These are phyloP conservation scores for Phyllosticta paracitricarpa DNA, from an alignment of 2,329 filamentous ascomycete species.

Conservation along the genomic window DNA sequence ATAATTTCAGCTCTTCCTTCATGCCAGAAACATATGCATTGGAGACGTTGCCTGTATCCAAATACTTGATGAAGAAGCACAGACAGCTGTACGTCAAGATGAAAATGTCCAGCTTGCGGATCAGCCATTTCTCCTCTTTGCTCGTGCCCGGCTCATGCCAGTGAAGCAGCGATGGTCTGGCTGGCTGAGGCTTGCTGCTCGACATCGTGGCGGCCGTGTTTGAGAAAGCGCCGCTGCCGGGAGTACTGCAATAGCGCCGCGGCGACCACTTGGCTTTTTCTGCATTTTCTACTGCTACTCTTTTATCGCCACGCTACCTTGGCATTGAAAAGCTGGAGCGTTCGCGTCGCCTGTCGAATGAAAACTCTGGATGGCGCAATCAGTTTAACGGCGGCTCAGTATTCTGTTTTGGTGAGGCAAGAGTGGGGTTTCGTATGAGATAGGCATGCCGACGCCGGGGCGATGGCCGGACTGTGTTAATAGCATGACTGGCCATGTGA, in stretches of 20 bases:
- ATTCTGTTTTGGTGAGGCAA: not conserved
- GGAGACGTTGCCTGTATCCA: conserved; percentile 18
- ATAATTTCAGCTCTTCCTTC: conserved; percentile 20
- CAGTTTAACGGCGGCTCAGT: not conserved
- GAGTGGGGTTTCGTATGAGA: conserved; percentile 3
- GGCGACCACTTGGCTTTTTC: not conserved
- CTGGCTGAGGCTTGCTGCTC: not conserved
- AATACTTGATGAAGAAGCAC: conserved; percentile 17
- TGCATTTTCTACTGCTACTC: not conserved
- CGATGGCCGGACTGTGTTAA: not conserved
- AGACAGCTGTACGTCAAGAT: conserved; percentile 14
- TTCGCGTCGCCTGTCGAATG: not conserved
- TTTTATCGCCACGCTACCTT: not conserved
- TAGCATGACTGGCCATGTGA: not conserved
- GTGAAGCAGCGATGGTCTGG: conserved; percentile 1
- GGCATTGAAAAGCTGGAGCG: not conserved
- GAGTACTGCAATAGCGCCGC: not conserved
- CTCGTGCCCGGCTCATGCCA: conserved; percentile 12
- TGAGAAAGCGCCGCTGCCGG: not conserved
- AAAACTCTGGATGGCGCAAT: conserved; percentile 7
- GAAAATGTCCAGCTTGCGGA: conserved; percentile 15
- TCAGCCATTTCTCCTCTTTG: conserved; percentile 13
- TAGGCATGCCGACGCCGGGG: conserved; percentile 1
- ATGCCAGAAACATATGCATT: conserved; percentile 21
- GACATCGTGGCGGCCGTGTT: not conserved